Percentiles rank a stretch among this genome's conserved stretches.
phyloP scores from a whole-genome alignment of 1,284 basidiomycete genomes.

The Sanguinoderma infundibulare region DNA sequence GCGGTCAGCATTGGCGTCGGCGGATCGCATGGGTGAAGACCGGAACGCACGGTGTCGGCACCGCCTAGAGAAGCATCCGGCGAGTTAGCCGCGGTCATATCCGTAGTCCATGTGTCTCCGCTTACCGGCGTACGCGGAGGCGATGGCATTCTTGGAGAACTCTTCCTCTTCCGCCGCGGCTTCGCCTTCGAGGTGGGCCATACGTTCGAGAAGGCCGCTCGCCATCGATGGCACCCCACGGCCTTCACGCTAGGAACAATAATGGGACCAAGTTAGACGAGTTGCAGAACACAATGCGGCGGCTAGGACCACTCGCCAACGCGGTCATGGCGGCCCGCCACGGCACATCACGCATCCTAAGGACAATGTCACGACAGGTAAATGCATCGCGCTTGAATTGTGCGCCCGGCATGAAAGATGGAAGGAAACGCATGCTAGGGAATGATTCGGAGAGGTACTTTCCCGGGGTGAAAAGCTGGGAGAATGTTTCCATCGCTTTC shows the following conservation, averaged over 20 bases:
- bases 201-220: constrained; percentile 2
- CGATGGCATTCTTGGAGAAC: constrained; percentile 6
- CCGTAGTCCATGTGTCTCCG: too few species aligned
- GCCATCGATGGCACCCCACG: constrained; percentile 3
- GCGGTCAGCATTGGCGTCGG: not conserved
- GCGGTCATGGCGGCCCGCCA: constrained; percentile 9
- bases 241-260: not conserved
- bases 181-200: not conserved
- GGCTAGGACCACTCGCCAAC: constrained; percentile 11
- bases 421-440: constrained; percentile 15
- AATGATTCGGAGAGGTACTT: constrained; percentile 17
- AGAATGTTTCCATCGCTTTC: constrained; percentile 11
- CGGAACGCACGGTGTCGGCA: not conserved
- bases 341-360: constrained; percentile 9
- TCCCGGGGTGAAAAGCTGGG: constrained; percentile 7
- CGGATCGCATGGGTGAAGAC: not conserved
- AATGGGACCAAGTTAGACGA: not conserved
- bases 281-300: not conserved
- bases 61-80: not conserved
- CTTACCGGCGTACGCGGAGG: constrained; percentile 14
- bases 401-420: constrained; percentile 14
- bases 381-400: constrained; percentile 13
- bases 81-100: too few species aligned
- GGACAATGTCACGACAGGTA: not conserved
- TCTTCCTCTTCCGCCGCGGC: constrained; percentile 9